Conservation (phyloP, 2,329 filamentous ascomycete genomes). For the Sphaerulina populicola region DNA sequence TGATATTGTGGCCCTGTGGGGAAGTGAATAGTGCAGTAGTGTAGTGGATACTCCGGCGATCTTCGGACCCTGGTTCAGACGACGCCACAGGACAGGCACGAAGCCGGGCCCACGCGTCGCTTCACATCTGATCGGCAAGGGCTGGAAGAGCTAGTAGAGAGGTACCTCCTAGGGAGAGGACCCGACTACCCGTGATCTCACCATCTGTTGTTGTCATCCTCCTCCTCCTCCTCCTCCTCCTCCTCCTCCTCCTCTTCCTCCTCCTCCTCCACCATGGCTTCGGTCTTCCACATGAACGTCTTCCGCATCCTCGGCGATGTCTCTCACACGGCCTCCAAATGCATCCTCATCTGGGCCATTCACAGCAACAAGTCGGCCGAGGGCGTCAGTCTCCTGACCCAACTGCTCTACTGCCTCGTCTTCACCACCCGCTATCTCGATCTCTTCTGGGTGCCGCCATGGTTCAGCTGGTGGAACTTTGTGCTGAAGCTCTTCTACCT, state of each 20-base stretch:
- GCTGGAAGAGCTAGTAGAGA: too few relatives aligned
- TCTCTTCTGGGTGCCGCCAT: slow-evolving; percentile 41
- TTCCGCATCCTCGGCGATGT: slow-evolving; percentile 77
- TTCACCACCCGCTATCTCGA: slow-evolving; percentile 84
- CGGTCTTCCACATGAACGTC: slow-evolving; percentile 21
- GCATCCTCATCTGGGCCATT: slow-evolving; percentile 83
- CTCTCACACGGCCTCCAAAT: slow-evolving; percentile 77
- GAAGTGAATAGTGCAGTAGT: too few relatives aligned
- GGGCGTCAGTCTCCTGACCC: slow-evolving; percentile 84
- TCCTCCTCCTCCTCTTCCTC: neutral
- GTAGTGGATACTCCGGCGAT: too few relatives aligned
- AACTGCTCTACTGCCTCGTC: slow-evolving; percentile 76
- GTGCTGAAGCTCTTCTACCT: slow-evolving; percentile 88
- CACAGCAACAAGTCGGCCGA: slow-evolving; percentile 81
- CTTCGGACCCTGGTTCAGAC: too few relatives aligned
- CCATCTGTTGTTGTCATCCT: too few relatives aligned
- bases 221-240: neutral
- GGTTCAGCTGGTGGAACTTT: slow-evolving; percentile 56
- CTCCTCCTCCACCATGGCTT: slow-evolving; percentile 6
- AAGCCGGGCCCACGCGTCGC: too few relatives aligned
- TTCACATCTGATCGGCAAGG: too few relatives aligned
- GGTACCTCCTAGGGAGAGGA: too few relatives aligned
- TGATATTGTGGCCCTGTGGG: too few relatives aligned
- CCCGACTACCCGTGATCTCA: too few relatives aligned
- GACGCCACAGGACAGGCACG: too few relatives aligned